These are phyloP conservation scores for Phanerochaete sordida DNA, from an alignment of 768 basidiomycete genomes.

Conservation along the genomic window DNA sequence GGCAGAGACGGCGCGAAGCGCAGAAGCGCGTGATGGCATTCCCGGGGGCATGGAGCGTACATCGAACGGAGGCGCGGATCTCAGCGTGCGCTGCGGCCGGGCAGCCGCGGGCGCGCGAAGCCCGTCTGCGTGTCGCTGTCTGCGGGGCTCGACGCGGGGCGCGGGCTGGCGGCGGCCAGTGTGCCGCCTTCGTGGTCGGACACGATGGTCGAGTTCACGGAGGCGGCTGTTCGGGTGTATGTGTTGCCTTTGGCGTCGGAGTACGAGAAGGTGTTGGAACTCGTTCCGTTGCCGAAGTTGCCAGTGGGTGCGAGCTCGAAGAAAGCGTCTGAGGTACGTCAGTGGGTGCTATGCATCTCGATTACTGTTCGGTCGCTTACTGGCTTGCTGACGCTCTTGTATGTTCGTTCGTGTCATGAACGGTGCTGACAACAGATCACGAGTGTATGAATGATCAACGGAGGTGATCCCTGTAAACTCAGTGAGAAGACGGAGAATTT, in stretches of 20 bases:
- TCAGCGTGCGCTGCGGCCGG: neutral
- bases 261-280: slow-evolving; percentile 50
- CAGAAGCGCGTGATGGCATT: neutral
- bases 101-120: slow-evolving; percentile 7
- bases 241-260: slow-evolving; percentile 8
- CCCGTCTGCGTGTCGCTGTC: neutral
- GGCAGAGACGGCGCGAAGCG: neutral
- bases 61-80: neutral
- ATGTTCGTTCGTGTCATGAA: slow-evolving; percentile 57
- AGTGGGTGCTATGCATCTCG: neutral
- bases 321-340: slow-evolving; percentile 37
- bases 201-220: slow-evolving; percentile 9
- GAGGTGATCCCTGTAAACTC: slow-evolving; percentile 38
- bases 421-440: slow-evolving; percentile 52
- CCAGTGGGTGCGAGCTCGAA: slow-evolving; percentile 41
- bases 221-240: slow-evolving; percentile 2
- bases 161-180: neutral
- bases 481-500: neutral
- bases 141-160: neutral
- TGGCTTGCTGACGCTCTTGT: slow-evolving; percentile 52
- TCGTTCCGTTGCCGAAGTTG: slow-evolving; percentile 60
- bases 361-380: slow-evolving; percentile 31
- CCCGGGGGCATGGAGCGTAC: neutral
- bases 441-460: slow-evolving; percentile 70
- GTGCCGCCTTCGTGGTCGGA: slow-evolving; percentile 6